A percentile compares a stretch with the other conserved stretches of the same genome.
Conservation (phyloP, 1,284 basidiomycete species). For the Tranzscheliella williamsii region DNA sequence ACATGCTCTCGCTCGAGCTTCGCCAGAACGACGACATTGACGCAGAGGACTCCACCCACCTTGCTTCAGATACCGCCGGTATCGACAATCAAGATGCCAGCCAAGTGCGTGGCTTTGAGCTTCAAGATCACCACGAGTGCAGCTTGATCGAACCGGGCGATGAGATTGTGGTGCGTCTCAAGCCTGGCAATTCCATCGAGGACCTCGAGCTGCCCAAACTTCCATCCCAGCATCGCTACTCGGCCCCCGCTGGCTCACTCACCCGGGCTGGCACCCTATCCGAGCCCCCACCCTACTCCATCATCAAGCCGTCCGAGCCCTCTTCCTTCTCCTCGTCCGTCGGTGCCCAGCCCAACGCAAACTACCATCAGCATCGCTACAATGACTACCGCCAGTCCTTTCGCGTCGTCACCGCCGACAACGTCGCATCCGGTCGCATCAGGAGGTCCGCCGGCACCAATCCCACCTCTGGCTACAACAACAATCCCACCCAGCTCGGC, state of each 20-base stretch:
- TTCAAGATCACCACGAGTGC: slow-evolving; percentile 58
- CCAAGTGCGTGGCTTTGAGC: slow-evolving; percentile 43
- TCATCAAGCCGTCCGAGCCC: slow-evolving; percentile 51
- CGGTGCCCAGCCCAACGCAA: slow-evolving; percentile 54
- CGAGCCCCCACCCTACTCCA: slow-evolving; percentile 43
- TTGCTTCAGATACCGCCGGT: not conserved
- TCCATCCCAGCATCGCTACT: slow-evolving; percentile 37
- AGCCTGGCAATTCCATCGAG: slow-evolving; percentile 19
- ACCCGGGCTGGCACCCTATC: slow-evolving; percentile 42
- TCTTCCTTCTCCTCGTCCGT: slow-evolving; percentile 57
- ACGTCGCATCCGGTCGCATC: slow-evolving; percentile 34
- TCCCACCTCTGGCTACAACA: slow-evolving; percentile 1
- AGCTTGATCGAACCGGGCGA: slow-evolving; percentile 56
- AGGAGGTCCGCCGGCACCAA: slow-evolving; percentile 8
- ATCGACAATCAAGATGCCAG: not conserved
- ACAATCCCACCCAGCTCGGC: slow-evolving; percentile 12
- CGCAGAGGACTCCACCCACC: slow-evolving; percentile 1
- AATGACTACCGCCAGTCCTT: slow-evolving; percentile 47
- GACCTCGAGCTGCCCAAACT: slow-evolving; percentile 54
- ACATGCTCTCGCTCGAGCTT: slow-evolving; percentile 56
- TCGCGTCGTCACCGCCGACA: slow-evolving; percentile 47
- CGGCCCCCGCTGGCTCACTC: slow-evolving; percentile 33
- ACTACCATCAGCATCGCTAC: slow-evolving; percentile 53
- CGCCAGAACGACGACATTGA: slow-evolving; percentile 47
- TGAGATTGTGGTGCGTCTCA: slow-evolving; percentile 50